Percentiles rank a stretch among this genome's conserved stretches.
Conservation (phyloP, 148 eudicot species). For the Euryodendron excelsum region DNA sequence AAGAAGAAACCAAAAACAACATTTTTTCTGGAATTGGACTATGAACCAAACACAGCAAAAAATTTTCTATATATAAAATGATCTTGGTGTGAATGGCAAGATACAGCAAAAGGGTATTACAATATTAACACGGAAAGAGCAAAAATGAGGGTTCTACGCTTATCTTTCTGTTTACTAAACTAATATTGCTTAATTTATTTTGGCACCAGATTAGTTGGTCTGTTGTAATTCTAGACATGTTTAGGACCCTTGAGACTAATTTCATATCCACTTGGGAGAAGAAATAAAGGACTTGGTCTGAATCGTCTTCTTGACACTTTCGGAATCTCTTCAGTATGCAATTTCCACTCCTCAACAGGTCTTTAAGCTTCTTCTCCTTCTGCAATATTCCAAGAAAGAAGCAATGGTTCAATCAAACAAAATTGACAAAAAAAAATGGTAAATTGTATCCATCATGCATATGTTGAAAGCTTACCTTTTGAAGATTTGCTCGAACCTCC, state of each 20-base stretch:
- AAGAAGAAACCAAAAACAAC: not conserved
- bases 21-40: no score
- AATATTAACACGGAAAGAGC: slow-evolving; percentile 72
- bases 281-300: slow-evolving; percentile 60
- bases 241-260: slow-evolving; percentile 66
- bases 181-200: slow-evolving; percentile 56
- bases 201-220: slow-evolving; percentile 87
- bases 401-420: not conserved
- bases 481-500: slow-evolving; percentile 51
- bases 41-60: no score
- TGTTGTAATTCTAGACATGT: slow-evolving; percentile 68
- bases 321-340: slow-evolving; percentile 59
- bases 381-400: slow-evolving; percentile 44
- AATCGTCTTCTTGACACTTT: slow-evolving; percentile 38
- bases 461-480: slow-evolving; percentile 53
- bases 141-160: slow-evolving; percentile 64
- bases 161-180: slow-evolving; percentile 54
- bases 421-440: not conserved
- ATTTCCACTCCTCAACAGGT: slow-evolving; percentile 48
- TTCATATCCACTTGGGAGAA: slow-evolving; percentile 86
- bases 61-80: not conserved
- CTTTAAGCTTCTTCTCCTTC: slow-evolving; percentile 79
- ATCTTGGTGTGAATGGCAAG: not conserved
- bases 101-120: not conserved
- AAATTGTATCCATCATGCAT: no score